phyloP scores from a whole-genome alignment of 192 early-diverging fungal genomes.

The Coemansia sp. region DNA sequence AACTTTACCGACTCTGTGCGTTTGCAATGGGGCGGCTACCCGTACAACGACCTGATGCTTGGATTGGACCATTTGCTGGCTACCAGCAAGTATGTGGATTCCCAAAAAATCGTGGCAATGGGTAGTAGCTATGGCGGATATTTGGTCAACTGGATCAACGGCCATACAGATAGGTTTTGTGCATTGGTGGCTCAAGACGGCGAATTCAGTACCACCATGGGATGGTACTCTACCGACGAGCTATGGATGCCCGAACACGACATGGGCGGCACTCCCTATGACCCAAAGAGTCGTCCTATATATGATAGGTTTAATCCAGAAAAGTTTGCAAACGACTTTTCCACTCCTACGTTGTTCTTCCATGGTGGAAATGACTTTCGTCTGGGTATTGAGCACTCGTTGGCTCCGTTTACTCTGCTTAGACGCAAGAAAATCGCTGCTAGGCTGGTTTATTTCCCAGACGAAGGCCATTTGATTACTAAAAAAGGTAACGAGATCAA shows the following conservation, averaged over 20 bases:
- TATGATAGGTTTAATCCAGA: constrained; percentile 70
- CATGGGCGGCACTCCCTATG: constrained; percentile 69
- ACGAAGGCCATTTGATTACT: constrained; percentile 69
- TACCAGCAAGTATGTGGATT: constrained; percentile 59
- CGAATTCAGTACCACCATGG: constrained; percentile 59
- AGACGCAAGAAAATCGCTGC: constrained; percentile 67
- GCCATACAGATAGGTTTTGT: constrained; percentile 66
- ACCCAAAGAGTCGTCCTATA: constrained; percentile 40
- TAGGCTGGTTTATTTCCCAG: constrained; percentile 69
- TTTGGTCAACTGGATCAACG: constrained; percentile 86
- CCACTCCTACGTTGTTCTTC: constrained; percentile 74
- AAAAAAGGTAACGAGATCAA: constrained; percentile 65
- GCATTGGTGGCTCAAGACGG: constrained; percentile 75
- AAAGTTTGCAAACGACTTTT: constrained; percentile 64
- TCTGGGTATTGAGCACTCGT: constrained; percentile 63
- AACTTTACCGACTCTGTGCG: constrained; percentile 72
- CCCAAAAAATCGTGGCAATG: constrained; percentile 57
- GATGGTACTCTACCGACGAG: constrained; percentile 72
- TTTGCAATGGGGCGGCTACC: constrained; percentile 74
- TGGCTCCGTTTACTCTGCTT: constrained; percentile 71
- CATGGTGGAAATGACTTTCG: constrained; percentile 71
- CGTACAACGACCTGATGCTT: constrained; percentile 73
- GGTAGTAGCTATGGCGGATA: constrained; percentile 81
- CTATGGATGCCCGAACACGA: constrained; percentile 78
- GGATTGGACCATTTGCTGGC: constrained; percentile 64